A percentile compares a stretch with the other conserved stretches of the same genome.
Evolutionary conservation across 257 asterid species (phyloP).

Genomic region (Ilex aquifolium): DNA sequence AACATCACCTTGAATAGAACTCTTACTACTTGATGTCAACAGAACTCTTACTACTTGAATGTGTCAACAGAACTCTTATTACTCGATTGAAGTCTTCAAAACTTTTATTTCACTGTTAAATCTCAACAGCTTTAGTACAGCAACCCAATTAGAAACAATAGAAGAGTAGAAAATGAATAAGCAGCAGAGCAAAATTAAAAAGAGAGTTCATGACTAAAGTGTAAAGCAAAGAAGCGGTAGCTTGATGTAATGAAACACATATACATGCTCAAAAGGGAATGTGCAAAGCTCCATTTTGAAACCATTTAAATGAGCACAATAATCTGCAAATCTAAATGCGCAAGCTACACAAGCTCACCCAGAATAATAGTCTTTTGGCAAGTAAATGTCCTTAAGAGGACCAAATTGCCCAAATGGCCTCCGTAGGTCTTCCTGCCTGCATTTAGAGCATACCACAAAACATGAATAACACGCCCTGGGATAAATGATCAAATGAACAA

Average conservation of each 20-base stretch:
- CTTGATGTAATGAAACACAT: too few relatives aligned
- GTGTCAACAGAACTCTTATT: conserved; percentile 25
- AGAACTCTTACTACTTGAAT: conserved; percentile 45
- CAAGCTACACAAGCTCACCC: conserved; percentile 1
- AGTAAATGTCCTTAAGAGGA: conserved; percentile 22
- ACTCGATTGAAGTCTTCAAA: conserved; percentile 38
- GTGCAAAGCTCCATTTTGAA: too few relatives aligned
- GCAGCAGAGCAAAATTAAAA: not conserved
- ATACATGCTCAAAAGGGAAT: too few relatives aligned
- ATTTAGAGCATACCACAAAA: not conserved
- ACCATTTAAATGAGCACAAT: too few relatives aligned
- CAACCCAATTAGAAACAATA: conserved; percentile 20
- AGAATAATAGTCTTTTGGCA: conserved; percentile 25
- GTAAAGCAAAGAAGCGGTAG: not conserved
- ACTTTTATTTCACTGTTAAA: conserved; percentile 43
- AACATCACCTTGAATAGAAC: conserved; percentile 67
- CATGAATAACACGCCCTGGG: too few relatives aligned
- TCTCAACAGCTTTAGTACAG: conserved; percentile 31
- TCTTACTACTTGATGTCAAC: conserved; percentile 68
- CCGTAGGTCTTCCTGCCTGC: conserved; percentile 23
- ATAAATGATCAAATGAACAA: too few relatives aligned
- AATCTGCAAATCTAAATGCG: too few relatives aligned
- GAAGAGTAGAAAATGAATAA: not conserved
- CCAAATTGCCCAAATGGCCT: conserved; percentile 24
- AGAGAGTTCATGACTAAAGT: not conserved